Conservation (phyloP, 805 yeast species). For the Ogataea methanolica region DNA sequence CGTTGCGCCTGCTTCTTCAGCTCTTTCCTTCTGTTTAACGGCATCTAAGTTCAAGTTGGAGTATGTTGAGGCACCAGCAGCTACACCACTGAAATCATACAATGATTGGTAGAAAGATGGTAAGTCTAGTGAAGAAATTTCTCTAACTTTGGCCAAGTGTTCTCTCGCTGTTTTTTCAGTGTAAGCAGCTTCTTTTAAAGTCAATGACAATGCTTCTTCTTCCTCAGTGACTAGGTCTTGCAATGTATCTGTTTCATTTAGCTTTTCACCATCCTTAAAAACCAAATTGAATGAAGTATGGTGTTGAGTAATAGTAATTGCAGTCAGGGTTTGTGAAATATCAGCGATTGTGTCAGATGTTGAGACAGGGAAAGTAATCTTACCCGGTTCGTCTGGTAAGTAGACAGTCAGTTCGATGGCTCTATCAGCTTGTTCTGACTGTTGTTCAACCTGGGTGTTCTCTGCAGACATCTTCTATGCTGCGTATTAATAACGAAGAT, state of each 20-base stretch:
- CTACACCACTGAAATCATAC: slow-evolving; percentile 30
- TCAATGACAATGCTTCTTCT: slow-evolving; percentile 33
- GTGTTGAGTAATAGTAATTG: slow-evolving; percentile 53
- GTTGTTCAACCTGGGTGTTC: slow-evolving; percentile 3
- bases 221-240: slow-evolving; percentile 24
- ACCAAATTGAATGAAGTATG: slow-evolving; percentile 55
- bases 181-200: slow-evolving; percentile 52
- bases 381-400: slow-evolving; percentile 24
- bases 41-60: slow-evolving; percentile 35
- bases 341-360: slow-evolving; percentile 48
- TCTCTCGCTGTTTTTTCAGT: slow-evolving; percentile 54
- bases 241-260: slow-evolving; percentile 18
- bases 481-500: too few relatives aligned
- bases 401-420: slow-evolving; percentile 21
- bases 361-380: slow-evolving; percentile 23
- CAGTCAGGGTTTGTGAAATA: slow-evolving; percentile 51
- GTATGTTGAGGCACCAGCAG: slow-evolving; percentile 51
- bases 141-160: slow-evolving; percentile 63
- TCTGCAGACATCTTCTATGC: slow-evolving; percentile 11
- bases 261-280: slow-evolving; percentile 28
- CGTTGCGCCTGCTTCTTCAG: slow-evolving; percentile 13
- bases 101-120: slow-evolving; percentile 41
- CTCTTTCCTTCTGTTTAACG: slow-evolving; percentile 15
- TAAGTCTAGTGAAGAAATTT: slow-evolving; percentile 47
- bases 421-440: slow-evolving; percentile 11